A percentile compares a stretch with the other conserved stretches of the same genome.
Conservation (phyloP, 495 filamentous ascomycete genomes). For the Evernia prunastri region DNA sequence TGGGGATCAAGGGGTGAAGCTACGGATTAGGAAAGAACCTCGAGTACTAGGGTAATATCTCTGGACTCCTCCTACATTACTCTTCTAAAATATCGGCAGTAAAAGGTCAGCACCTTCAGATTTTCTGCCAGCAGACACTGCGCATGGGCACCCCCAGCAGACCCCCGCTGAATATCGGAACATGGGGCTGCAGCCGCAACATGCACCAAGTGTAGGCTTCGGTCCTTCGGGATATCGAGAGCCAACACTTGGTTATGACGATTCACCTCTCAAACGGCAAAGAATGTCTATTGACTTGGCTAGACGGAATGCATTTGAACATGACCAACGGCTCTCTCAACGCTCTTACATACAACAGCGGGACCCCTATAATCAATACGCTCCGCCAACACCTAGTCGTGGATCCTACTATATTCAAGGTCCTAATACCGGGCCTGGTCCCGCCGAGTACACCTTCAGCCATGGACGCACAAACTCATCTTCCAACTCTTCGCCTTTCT, state of each 20-base stretch:
- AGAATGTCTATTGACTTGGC: conserved; percentile 20
- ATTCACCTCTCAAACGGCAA: conserved; percentile 25
- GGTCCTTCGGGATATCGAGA: conserved; percentile 7
- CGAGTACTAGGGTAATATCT: conserved; percentile 45
- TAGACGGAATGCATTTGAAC: conserved; percentile 15
- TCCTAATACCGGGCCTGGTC: conserved; percentile 14
- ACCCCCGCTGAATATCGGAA: conserved; percentile 12
- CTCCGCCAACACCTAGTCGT: conserved; percentile 14
- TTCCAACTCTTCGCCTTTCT: conserved; percentile 26
- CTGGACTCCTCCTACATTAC: background rate
- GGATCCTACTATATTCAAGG: conserved; percentile 17
- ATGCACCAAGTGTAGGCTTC: conserved; percentile 12
- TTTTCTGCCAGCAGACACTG: conserved; percentile 1
- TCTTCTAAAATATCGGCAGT: conserved; percentile 12
- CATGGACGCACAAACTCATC: conserved; percentile 23
- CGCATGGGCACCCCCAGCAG: conserved; percentile 13
- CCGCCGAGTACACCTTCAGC: conserved; percentile 19
- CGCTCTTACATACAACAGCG: conserved; percentile 21
- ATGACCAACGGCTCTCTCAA: conserved; percentile 17
- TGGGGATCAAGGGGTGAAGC: conserved; percentile 86
- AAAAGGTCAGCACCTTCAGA: conserved; percentile 24
- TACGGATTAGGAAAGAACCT: conserved; percentile 83
- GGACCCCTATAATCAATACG: conserved; percentile 15
- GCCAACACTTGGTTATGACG: conserved; percentile 13
- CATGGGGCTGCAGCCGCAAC: conserved; percentile 16